Evolutionary conservation across 441 rosid species (phyloP), one percentile per base, ranked within the genome.

Genomic region (Macaranga tanarius): DNA sequence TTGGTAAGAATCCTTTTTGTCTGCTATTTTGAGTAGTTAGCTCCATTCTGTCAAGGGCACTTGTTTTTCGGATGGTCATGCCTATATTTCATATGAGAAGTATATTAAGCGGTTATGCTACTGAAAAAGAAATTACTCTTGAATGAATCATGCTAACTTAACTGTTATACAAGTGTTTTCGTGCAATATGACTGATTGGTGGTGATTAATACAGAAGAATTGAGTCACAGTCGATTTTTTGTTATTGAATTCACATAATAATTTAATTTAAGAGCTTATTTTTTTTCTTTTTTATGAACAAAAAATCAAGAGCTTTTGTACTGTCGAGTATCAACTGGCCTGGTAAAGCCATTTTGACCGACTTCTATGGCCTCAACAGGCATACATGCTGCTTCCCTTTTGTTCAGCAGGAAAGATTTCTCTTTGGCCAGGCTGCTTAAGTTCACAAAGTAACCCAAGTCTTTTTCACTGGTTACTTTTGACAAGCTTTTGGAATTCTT

Each of bases 1-100:
- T 84, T 96, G 96, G 99, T 93, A 85, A 87, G 84, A 72, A 55
- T 50, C 73, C 58, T 78, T 26, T 67, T 11, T 67, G 34, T 38
- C 54, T 45, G 15, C 13, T 47, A 0, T 52, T 73, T 67, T 75
- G 58, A 65, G 76, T 77, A 20, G 67, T 71, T 64, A 40, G 58
- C 67, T 71, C 51, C 51, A 52, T 73, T 70, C 48, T 74, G 65
- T 69, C 51, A 5, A 40, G 20, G 51, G 8, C n/a, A 48, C 34
- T 34, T 45, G 44, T 52, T 50, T 60, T 23, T 67, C 31, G 10
- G 42, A 61, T 50, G 51, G 57, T 67, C 31, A 23, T 19, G 57
- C 6, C 52, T 55, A 52, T 25, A 10, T 54, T 50, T 63, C 51
- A 5, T 69, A n/a, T 26, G 47, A 4, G 17, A 26, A 40, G 47